Base-by-base conservation (phyloP, 75 land plant genomes). In the Picea glauca region DNA sequence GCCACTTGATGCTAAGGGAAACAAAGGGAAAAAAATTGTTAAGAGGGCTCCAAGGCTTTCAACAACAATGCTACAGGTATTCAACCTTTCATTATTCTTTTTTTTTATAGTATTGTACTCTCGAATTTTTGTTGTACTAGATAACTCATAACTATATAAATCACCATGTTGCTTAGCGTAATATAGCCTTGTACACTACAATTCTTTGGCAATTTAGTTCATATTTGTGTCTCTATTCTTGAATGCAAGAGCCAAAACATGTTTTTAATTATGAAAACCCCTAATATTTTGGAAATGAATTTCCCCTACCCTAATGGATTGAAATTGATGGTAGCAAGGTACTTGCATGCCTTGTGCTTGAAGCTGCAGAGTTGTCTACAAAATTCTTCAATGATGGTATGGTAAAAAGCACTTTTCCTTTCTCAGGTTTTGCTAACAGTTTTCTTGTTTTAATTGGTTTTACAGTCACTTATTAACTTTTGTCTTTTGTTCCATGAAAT, bases 401-500 rank as follows among this genome's bases (percentile, higher is more conserved):
- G 68, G 40, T 32, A 65, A 65, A 65, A 46, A 32, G 2, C 68
- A 33, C 14, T 33, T 18, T 14, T 1, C 40, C 38, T 65, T 65
- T 65, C 68, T 65, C 68, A 65, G 40, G 68, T 65, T 65, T 65
- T 65, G 7, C 68, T 65, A 18, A 65, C 68, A 65, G 13, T 65
- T 65, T 32, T 14, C 18, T 33, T 65, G 40, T 11, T 65, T 13
- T 65, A 65, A 4, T 65, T 33, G 40, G 40, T 65, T 65, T 64
- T 65, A 65, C 5, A 38, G 35, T 33, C 32, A 38, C 20, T 5
- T 32, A 7, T 9, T 65, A 65, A 33, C 32, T 13, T 23, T 4
- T 65, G 15, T 65, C 68, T 65, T 26, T 26, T 26, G 26, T 26
- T 26, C 26, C 26, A 26, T 26, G 26, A 0, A 26, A 26, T 26